A percentile compares a stretch with the other conserved stretches of the same genome.
phyloP scores from a whole-genome alignment of 2,329 filamentous ascomycete species.

The Pseudopithomyces chartarum region DNA sequence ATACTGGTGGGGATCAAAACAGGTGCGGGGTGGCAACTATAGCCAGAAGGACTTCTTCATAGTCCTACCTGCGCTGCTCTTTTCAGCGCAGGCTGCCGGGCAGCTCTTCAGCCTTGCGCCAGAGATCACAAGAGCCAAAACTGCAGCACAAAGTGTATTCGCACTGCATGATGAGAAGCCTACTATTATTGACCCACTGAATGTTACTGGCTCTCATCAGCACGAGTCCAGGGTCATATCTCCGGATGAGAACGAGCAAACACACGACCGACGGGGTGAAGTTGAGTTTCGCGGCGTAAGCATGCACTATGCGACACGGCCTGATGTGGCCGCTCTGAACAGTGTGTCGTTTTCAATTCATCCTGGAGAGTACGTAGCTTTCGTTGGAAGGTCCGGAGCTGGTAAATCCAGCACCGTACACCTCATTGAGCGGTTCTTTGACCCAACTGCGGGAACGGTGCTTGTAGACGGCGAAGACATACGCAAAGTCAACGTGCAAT shows the following conservation, averaged over 20 bases:
- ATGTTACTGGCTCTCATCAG: not conserved
- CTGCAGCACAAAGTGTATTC: slow-evolving; percentile 52
- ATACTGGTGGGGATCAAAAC: slow-evolving; percentile 55
- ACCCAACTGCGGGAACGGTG: slow-evolving; percentile 46
- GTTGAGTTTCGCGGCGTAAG: slow-evolving; percentile 41
- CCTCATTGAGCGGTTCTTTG: slow-evolving; percentile 54
- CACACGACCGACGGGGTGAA: slow-evolving; percentile 22
- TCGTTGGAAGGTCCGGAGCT: slow-evolving; percentile 52
- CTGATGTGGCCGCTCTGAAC: slow-evolving; percentile 38
- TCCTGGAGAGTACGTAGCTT: slow-evolving; percentile 44
- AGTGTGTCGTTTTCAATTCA: slow-evolving; percentile 48
- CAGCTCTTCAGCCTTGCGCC: slow-evolving; percentile 54
- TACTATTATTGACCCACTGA: slow-evolving; percentile 36
- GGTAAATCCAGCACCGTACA: slow-evolving; percentile 53
- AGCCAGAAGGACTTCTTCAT: slow-evolving; percentile 51
- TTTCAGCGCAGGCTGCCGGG: slow-evolving; percentile 53
- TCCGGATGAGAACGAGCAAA: not conserved
- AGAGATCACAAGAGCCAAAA: slow-evolving; percentile 51
- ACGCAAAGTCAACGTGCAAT: slow-evolving; percentile 41
- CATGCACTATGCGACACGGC: slow-evolving; percentile 39
- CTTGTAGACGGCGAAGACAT: slow-evolving; percentile 51
- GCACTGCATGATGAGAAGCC: slow-evolving; percentile 48
- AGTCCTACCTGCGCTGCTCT: slow-evolving; percentile 52
- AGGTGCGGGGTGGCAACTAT: slow-evolving; percentile 51
- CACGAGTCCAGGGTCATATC: not conserved